Percentiles rank a stretch among this genome's conserved stretches.
Conservation (phyloP, 2,329 filamentous ascomycete genomes). For the Paraconiothyrium brasiliense region DNA sequence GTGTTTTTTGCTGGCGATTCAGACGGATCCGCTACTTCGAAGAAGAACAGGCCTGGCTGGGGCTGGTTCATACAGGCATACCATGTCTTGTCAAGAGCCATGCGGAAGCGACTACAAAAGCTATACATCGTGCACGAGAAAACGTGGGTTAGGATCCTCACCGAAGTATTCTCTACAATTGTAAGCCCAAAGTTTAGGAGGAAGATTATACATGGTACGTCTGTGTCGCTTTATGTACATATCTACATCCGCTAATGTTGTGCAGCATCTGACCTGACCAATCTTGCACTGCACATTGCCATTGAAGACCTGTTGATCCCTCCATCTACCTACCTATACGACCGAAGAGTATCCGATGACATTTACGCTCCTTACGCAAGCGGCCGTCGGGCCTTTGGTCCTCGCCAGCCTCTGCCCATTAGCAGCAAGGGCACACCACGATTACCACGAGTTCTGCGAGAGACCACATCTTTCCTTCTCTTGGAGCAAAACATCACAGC, state of each 20-base stretch:
- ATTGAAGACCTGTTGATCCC: constrained; percentile 64
- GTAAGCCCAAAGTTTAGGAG: constrained; percentile 66
- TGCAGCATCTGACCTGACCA: constrained; percentile 59
- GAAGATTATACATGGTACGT: constrained; percentile 64
- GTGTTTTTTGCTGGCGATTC: constrained; percentile 67
- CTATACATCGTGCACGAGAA: constrained; percentile 67
- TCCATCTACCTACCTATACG: constrained; percentile 63
- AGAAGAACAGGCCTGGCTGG: constrained; percentile 61
- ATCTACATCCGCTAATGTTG: constrained; percentile 23
- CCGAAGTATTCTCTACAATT: constrained; percentile 66
- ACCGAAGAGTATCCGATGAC: constrained; percentile 59
- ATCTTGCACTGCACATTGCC: constrained; percentile 60
- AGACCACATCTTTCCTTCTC: constrained; percentile 62
- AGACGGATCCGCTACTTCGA: constrained; percentile 55
- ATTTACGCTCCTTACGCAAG: constrained; percentile 59
- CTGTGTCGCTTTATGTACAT: background rate
- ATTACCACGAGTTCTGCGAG: constrained; percentile 62
- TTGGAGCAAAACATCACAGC: constrained; percentile 57
- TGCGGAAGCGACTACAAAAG: constrained; percentile 64
- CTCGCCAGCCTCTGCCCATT: constrained; percentile 59
- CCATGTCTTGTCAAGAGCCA: constrained; percentile 63
- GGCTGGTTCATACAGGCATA: constrained; percentile 68
- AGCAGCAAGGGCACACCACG: constrained; percentile 56
- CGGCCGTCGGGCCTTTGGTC: constrained; percentile 58
- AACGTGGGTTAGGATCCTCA: constrained; percentile 64